Base-by-base conservation (phyloP, 805 yeast species). In the Zygotorulaspora florentina region DNA sequence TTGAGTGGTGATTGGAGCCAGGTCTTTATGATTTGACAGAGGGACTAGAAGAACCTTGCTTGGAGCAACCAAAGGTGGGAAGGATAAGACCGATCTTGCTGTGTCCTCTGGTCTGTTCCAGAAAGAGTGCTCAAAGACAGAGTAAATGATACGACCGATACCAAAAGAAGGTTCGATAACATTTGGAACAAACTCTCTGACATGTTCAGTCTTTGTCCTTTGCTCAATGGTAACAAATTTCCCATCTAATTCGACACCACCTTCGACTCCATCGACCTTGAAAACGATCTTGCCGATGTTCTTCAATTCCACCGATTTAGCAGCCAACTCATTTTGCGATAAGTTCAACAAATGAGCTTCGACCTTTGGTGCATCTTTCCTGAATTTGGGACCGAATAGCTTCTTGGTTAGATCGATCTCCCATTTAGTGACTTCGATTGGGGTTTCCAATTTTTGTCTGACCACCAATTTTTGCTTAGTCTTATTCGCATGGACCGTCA, bases 131-230 rank as follows among this genome's bases (percentile, higher is more conserved):
- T 93, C 99, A 62, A 90, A 86, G 56, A 91, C 70, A 33, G 96
- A 79, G 73, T 93, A 93, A 55, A 93, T 74, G 67, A 95, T 88
- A 74, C 99, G 90, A 50, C 99, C 99, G 65, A 93, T 85, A 79
- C 99, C 99, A 64, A 93, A 93, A 6, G 99, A 93, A 52, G 99
- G 99, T 74, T 93, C 99, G 61, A 93, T 93, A 51, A 93, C 99
- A 66, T 87, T 89, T 52, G 99, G 99, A 55, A 87, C 87, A 72
- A 72, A 93, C 73, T 95, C 99, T 65, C 98, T 87, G 47, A 93
- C 76, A 67, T 90, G 96, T 71, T 88, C 96, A 41, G 84, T 83
- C 64, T 81, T 83, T 45, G 84, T 81, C 65, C 79, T 83, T 73
- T 85, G 81, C 58, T 78, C 87, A 63, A 93, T 88, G 54, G 75